These are phyloP conservation scores for Acorus gramineus DNA, from an alignment of 106 monocot species.

Conservation along the genomic window DNA sequence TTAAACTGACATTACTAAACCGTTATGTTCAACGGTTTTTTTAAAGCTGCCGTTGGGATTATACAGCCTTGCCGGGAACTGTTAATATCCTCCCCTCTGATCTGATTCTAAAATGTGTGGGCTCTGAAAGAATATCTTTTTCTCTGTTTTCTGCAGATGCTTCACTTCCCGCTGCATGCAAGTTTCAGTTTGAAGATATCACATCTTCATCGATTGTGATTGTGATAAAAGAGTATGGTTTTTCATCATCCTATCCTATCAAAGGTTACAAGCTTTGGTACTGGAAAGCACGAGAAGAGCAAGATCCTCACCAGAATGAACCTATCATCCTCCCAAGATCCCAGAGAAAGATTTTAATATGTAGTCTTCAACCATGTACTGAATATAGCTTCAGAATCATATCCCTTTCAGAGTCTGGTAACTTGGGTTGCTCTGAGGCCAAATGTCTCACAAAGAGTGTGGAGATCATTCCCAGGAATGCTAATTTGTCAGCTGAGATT, in stretches of 20 bases:
- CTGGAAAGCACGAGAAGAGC: constrained; percentile 49
- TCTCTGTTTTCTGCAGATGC: constrained; percentile 23
- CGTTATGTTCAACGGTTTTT: too few species aligned
- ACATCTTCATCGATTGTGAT: constrained; percentile 45
- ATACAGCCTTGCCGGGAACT: background rate
- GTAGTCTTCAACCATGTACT: constrained; percentile 84
- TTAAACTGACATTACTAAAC: too few species aligned
- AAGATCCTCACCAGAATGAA: constrained; percentile 18
- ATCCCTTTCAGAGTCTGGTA: constrained; percentile 70
- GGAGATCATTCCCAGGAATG: constrained; percentile 45
- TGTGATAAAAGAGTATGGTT: constrained; percentile 42
- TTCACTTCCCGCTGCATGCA: constrained; percentile 62
- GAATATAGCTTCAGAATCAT: constrained; percentile 82
- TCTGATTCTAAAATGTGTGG: too few species aligned
- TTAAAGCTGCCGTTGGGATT: background rate
- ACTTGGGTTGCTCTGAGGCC: constrained; percentile 78
- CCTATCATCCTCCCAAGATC: constrained; percentile 57
- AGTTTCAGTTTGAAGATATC: constrained; percentile 52
- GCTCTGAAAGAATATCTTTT: background rate
- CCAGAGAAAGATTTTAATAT: constrained; percentile 63
- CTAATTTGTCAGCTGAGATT: background rate
- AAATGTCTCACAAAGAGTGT: constrained; percentile 85
- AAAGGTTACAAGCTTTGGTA: constrained; percentile 87
- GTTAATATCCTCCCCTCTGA: too few species aligned
- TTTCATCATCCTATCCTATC: constrained; percentile 26